Conservation (phyloP, 768 basidiomycete genomes). For the Suillus lakei region DNA sequence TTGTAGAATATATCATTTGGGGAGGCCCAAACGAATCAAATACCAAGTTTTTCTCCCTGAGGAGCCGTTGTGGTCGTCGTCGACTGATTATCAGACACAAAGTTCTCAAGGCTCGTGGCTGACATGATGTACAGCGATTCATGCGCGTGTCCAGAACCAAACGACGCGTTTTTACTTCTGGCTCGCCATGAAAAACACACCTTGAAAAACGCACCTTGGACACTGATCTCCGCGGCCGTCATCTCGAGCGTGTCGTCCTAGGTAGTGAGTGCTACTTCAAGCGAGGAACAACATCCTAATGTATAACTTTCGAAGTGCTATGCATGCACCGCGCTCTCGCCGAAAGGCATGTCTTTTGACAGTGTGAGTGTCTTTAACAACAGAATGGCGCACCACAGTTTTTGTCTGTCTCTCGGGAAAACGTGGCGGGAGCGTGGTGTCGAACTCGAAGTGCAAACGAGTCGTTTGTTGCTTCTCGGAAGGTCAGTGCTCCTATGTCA, state of each 20-base stretch:
- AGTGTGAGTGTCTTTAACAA: not conserved
- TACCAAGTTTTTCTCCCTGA: not conserved
- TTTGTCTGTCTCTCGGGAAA: not conserved
- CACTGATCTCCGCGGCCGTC: slow-evolving; percentile 1
- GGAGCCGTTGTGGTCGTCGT: not conserved
- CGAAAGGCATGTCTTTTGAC: not conserved
- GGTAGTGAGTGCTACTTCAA: not conserved
- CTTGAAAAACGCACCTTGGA: not conserved
- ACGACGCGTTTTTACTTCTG: not conserved
- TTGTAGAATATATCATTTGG: not conserved
- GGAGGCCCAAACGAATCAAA: not conserved
- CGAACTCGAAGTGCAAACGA: not conserved
- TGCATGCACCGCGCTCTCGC: not conserved
- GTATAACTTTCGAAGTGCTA: not conserved
- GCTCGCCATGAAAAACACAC: not conserved
- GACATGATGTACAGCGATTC: slow-evolving; percentile 3
- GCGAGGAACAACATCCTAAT: not conserved
- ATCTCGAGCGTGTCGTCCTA: not conserved
- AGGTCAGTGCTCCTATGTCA: not conserved
- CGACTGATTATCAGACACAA: slow-evolving; percentile 5
- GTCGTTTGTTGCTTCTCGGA: slow-evolving; percentile 3
- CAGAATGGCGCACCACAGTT: not conserved
- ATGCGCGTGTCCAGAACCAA: not conserved
- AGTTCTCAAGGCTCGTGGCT: not conserved
- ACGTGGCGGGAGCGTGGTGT: not conserved